phyloP scores from a whole-genome alignment of 2,329 filamentous ascomycete species.

The Cryphonectria parasitica region DNA sequence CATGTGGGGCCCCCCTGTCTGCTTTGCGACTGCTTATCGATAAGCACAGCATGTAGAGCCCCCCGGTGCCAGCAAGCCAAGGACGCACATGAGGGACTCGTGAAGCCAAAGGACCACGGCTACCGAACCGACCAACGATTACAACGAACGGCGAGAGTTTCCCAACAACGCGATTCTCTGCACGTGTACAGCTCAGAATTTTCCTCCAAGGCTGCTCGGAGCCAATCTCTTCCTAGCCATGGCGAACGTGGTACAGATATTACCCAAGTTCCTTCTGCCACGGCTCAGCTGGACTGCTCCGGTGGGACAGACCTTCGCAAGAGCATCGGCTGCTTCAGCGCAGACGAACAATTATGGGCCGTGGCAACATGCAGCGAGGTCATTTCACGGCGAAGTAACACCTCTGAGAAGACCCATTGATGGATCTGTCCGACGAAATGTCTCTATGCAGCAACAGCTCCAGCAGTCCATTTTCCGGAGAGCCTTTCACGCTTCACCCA shows the following conservation, averaged over 20 bases:
- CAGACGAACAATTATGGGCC: constrained; percentile 20
- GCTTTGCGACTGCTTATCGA: constrained; percentile 10
- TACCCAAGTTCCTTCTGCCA: constrained; percentile 60
- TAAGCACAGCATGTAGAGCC: neutral
- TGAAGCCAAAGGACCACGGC: neutral
- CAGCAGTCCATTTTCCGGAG: constrained; percentile 42
- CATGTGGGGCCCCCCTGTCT: constrained; percentile 13
- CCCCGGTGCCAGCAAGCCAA: neutral
- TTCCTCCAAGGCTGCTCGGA: neutral
- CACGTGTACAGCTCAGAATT: neutral
- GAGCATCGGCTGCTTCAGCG: constrained; percentile 34
- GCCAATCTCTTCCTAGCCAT: constrained; percentile 27
- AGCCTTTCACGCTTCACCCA: constrained; percentile 70
- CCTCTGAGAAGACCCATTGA: neutral
- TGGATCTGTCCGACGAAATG: constrained; percentile 14
- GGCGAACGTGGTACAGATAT: constrained; percentile 44
- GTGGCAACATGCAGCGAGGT: constrained; percentile 33
- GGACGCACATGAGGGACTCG: neutral
- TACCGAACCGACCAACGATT: neutral
- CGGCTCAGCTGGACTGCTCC: constrained; percentile 56
- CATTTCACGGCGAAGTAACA: constrained; percentile 32
- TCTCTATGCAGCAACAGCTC: constrained; percentile 36
- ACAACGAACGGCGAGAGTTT: neutral
- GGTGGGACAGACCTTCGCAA: constrained; percentile 35
- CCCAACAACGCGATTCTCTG: neutral